Conservation (phyloP, 2,329 filamentous ascomycete species). For the Ascochyta rabiei region DNA sequence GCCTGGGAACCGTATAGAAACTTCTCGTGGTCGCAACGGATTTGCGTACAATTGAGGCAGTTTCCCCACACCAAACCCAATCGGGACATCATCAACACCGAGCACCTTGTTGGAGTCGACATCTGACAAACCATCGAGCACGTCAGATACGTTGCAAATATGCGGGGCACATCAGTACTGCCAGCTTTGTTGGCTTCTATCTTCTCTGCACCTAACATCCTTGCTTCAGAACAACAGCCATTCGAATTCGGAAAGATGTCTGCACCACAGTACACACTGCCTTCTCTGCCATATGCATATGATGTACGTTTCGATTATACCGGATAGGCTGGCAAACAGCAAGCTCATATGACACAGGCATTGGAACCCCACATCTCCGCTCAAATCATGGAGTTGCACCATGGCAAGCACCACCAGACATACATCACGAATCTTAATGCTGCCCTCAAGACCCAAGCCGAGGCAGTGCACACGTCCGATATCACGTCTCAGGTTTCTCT, state of each 20-base stretch:
- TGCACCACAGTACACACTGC: conserved; percentile 62
- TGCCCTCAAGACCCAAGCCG: conserved; percentile 65
- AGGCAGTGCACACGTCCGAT: conserved; percentile 63
- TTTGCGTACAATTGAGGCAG: conserved; percentile 39
- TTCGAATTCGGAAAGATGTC: conserved; percentile 47
- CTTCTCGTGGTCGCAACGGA: too few relatives aligned
- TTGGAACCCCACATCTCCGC: conserved; percentile 75
- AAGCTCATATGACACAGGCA: conserved; percentile 56
- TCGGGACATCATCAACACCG: conserved; percentile 20
- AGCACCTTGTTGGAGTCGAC: conserved; percentile 42
- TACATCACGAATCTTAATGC: conserved; percentile 79
- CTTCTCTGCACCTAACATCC: conserved; percentile 13
- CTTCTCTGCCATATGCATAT: conserved; percentile 71
- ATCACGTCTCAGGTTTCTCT: conserved; percentile 69
- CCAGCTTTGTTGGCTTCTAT: conserved; percentile 24
- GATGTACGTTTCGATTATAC: conserved; percentile 56
- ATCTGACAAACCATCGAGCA: conserved; percentile 24
- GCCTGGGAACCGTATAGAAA: too few relatives aligned
- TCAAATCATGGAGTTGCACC: conserved; percentile 83
- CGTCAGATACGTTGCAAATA: conserved; percentile 25
- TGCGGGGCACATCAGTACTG: conserved; percentile 30
- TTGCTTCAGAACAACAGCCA: conserved; percentile 42
- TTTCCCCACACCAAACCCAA: conserved; percentile 25
- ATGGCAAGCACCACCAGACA: conserved; percentile 78
- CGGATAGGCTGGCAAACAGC: neutral